A percentile compares a stretch with the other conserved stretches of the same genome.
These are phyloP conservation scores for Backusella mclennaniae DNA, from an alignment of 192 early-diverging fungal genomes.

Conservation along the genomic window DNA sequence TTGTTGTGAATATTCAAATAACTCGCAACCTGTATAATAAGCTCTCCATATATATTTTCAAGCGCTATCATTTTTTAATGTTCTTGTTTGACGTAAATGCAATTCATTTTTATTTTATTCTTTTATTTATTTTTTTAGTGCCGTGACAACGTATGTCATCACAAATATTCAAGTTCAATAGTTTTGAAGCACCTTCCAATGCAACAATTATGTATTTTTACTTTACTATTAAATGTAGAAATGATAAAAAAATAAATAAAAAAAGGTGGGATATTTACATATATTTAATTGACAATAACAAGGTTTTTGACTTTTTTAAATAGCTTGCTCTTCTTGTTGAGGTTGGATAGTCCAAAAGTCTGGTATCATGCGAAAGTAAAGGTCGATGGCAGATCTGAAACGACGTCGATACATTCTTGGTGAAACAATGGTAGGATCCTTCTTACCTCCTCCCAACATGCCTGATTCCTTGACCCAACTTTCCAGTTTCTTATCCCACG, in stretches of 20 bases:
- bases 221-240: no score
- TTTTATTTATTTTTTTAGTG: no score
- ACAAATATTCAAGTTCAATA: no score
- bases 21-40: not conserved
- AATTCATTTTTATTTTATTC: no score
- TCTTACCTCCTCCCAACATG: slow-evolving; percentile 85
- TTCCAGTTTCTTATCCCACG: slow-evolving; percentile 98
- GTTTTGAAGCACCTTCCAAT: no score
- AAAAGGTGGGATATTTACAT: not conserved
- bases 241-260: no score
- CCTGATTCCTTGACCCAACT: slow-evolving; percentile 97
- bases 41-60: not conserved
- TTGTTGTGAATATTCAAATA: not conserved
- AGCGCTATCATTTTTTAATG: not conserved
- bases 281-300: not conserved
- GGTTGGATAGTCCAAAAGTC: slow-evolving; percentile 48
- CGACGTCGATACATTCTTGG: slow-evolving; percentile 91
- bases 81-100: not conserved
- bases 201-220: no score
- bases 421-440: slow-evolving; percentile 95
- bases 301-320: not conserved
- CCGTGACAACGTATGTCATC: no score
- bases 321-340: not conserved
- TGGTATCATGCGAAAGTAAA: slow-evolving; percentile 84
- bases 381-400: slow-evolving; percentile 92